Conservation (phyloP, 2,329 filamentous ascomycete genomes). For the Trichoderma arundinaceum region DNA sequence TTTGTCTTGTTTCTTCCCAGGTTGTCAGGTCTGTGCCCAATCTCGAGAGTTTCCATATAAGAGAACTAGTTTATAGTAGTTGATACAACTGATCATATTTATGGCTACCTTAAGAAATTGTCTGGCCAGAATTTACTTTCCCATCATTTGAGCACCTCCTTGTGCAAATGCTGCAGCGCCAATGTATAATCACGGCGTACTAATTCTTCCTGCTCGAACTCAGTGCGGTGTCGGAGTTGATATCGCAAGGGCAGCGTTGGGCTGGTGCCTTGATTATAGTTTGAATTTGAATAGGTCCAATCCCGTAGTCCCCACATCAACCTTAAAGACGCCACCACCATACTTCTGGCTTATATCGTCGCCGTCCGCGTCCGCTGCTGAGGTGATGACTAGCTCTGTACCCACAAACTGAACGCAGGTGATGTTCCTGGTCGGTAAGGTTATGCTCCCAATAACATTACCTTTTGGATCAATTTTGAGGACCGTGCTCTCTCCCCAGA, state of each 20-base stretch:
- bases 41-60: background rate
- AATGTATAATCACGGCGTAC: too few species aligned
- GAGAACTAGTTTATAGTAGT: background rate
- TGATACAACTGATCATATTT: background rate
- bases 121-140: too few species aligned
- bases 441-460: constrained; percentile 74
- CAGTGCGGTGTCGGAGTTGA: background rate
- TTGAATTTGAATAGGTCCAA: constrained; percentile 68
- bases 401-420: constrained; percentile 84
- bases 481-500: constrained; percentile 80
- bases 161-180: too few species aligned
- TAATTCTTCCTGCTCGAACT: background rate
- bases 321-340: constrained; percentile 74
- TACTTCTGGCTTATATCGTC: constrained; percentile 66
- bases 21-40: background rate
- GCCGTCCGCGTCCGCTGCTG: constrained; percentile 70
- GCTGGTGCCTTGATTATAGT: constrained; percentile 41
- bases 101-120: background rate
- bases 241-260: too few species aligned
- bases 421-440: constrained; percentile 76
- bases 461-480: constrained; percentile 74
- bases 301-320: constrained; percentile 76
- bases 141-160: too few species aligned
- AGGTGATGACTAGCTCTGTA: constrained; percentile 77
- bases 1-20: background rate